Evolutionary conservation across 1,139 yeast genomes (phyloP), one percentile per base, ranked within the genome.

Genomic region (Eremothecium coryli): DNA sequence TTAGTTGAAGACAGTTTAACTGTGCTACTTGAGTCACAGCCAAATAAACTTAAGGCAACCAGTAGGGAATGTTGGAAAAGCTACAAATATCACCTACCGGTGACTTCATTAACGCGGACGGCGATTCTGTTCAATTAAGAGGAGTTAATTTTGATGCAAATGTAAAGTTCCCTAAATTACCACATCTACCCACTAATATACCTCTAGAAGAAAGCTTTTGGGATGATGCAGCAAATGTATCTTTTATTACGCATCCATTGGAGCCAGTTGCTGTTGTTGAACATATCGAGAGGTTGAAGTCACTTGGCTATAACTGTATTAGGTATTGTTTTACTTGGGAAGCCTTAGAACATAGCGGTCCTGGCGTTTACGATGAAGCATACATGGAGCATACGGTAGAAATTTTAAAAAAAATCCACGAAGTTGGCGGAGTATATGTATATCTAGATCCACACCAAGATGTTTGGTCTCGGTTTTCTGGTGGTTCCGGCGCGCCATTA

Each of bases 401-500:
- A 39, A 65, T 85, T 1, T 59, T 88, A 38, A 61, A 68, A 38
- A 66, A 75, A 7, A 68, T 84, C 13, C 68, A 73, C 34, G 56
- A 67, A 6, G 64, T 75, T 23, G 86, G 84, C 0, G 95, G 94
- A 0, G 59, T 88, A 13, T 82, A 82, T 50, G 88, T 86, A 5
- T 76, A 82, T 46, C 54, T 88, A 41, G 96, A 88, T 50, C 82
- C 93, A 2, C 97, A 88, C 54, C 97, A 88, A 56, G 97, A 88
- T 54, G 93, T 81, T 11, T 88, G 97, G 97, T 80, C 93, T 5
- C 64, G 96, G 34, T 82, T 67, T 52, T 66, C 77, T 12, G 96
- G 97, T n/a, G 97, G 97, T 1, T 78, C 88, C 39, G 97, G 97
- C 13, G 95, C 96, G 4, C 96, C 97, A 0, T 49, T 84, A 58